Evolutionary conservation across 805 yeast genomes (phyloP).

Genomic region (Nakazawaea ishiwadae): DNA sequence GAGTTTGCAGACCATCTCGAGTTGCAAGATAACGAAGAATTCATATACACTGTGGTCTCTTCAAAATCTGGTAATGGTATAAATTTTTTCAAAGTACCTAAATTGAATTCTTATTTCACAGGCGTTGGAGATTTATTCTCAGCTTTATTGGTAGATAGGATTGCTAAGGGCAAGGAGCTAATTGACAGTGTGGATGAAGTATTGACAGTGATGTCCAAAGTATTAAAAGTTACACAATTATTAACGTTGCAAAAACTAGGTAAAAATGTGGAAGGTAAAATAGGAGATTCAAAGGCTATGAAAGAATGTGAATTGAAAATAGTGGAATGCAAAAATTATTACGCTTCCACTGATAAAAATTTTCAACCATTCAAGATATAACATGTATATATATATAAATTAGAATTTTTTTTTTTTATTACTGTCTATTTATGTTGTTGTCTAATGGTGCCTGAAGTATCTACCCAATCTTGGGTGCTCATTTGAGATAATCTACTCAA

Average conservation of each 20-base stretch:
- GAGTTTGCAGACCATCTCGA: slow-evolving; percentile 5
- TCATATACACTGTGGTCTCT: slow-evolving; percentile 43
- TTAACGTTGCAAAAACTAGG: slow-evolving; percentile 33
- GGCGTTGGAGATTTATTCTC: slow-evolving; percentile 95
- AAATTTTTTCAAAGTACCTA: slow-evolving; percentile 45
- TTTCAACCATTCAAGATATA: slow-evolving; percentile 4
- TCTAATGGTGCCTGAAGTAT: slow-evolving; percentile 18
- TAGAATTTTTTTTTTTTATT: background rate
- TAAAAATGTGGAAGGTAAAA: slow-evolving; percentile 38
- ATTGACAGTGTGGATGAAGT: slow-evolving; percentile 33
- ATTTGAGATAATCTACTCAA: slow-evolving; percentile 86
- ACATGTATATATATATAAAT: background rate
- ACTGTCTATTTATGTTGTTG: background rate
- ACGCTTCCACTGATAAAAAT: slow-evolving; percentile 12
- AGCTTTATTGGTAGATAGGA: slow-evolving; percentile 65
- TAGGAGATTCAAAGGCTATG: slow-evolving; percentile 57
- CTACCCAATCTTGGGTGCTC: slow-evolving; percentile 93
- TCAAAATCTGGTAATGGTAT: slow-evolving; percentile 20
- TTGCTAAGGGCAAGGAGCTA: slow-evolving; percentile 16
- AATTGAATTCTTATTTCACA: slow-evolving; percentile 77
- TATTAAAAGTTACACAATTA: slow-evolving; percentile 35
- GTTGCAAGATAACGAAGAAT: slow-evolving; percentile 7
- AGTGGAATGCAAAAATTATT: slow-evolving; percentile 49
- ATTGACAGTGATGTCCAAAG: slow-evolving; percentile 34
- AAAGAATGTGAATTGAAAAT: slow-evolving; percentile 68